phyloP scores from a whole-genome alignment of 257 asterid species.

The Solanum sejunctum region DNA sequence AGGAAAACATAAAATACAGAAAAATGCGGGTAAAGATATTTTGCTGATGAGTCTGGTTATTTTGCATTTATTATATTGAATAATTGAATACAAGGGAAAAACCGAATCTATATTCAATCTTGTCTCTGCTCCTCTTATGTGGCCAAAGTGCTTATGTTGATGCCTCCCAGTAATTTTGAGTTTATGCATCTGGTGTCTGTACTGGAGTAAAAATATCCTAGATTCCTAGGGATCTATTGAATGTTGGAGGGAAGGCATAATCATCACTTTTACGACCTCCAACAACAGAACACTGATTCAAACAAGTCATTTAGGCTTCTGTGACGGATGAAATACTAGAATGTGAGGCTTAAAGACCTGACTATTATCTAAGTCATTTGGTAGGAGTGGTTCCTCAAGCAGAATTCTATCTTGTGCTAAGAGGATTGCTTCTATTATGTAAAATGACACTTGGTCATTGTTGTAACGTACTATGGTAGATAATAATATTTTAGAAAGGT shows the following conservation, averaged over 20 bases:
- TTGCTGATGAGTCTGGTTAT: not conserved
- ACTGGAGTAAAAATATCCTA: not conserved
- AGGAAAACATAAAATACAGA: not conserved
- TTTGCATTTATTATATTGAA: not conserved
- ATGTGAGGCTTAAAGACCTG: not conserved
- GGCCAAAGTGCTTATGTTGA: not conserved
- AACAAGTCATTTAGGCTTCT: not conserved
- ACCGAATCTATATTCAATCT: not conserved
- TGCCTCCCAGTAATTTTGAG: not conserved
- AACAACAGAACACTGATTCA: not conserved
- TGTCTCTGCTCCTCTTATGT: not conserved
- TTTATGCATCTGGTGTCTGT: not conserved
- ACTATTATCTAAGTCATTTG: not conserved
- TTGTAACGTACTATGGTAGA: not conserved
- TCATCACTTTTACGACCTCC: not conserved
- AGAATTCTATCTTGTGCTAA: not conserved
- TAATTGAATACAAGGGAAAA: not conserved
- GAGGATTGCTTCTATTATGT: not conserved
- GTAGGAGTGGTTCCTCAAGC: not conserved
- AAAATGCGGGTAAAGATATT: not conserved
- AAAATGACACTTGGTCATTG: not conserved
- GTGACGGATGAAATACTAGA: not conserved
- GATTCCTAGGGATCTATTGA: not conserved
- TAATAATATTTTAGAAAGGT: not conserved
- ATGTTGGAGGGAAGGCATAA: not conserved